Evolutionary conservation across 176 grass and related monocot genomes (phyloP), one percentile per base, ranked within the genome.

Genomic region (Oryza officinalis): DNA sequence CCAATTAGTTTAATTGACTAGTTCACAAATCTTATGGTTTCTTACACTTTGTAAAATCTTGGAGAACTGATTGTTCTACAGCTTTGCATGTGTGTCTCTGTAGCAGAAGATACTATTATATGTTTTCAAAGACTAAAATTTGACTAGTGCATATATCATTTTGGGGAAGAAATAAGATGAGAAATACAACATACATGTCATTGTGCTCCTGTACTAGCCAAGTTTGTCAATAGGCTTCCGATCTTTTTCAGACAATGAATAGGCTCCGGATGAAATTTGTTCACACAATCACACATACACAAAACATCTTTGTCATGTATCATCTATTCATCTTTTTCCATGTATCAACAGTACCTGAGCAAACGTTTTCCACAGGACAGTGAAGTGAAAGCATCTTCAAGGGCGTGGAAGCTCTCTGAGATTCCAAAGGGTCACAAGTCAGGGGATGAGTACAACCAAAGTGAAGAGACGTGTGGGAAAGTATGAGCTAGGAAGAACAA

Each of bases 401-500:
- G 23, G 1, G 59, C 9, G 49, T 12, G 27, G 38, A 87, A 79
- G 2, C 28, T 31, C 18, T n/a, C 61, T 14, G 78, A 74, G 50
- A 15, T 63, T 82, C 13, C 79, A 8, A 1, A 22, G 47, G 47
- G 18, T 4, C 32, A 76, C 23, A 80, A 83, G 50, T 52, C 85
- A 72, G 69, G 75, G 82, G 38, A 98, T 98, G 96, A 88, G 85
- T 81, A 75, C 93, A 27, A 74, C 72, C 66, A 99, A 93, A 79
- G 89, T 99, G 77, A 99, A 96, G 87, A 92, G 96, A 23, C 87
- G 84, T 85, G 96, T 96, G n/a, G 96, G 96, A 28, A 99, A 96
- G 85, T 99, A 94, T 89, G 96, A 99, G 77, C 89, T 99, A 2
- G 96, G 96, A 12, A 87, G 93, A 5, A 99, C 96, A 67, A 94